These are phyloP conservation scores for Chrysosphaeria jannelii DNA, from an alignment of 2,329 filamentous ascomycete genomes.

Conservation along the genomic window DNA sequence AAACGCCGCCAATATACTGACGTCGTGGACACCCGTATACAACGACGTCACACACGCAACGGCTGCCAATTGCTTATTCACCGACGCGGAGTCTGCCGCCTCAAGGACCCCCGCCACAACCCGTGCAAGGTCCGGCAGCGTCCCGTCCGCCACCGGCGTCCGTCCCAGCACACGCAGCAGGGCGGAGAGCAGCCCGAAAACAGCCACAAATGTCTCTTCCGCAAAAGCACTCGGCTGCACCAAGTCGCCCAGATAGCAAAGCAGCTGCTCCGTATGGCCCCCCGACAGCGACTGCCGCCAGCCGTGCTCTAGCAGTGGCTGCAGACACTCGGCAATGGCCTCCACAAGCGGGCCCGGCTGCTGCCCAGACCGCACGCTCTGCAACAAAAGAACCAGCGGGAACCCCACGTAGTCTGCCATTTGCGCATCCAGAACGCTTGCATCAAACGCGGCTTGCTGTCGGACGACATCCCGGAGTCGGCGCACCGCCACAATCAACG, in stretches of 20 bases:
- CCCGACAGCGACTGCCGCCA: constrained; percentile 49
- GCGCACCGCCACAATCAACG: constrained; percentile 15
- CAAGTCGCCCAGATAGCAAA: too few relatives aligned
- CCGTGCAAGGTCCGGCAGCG: constrained; percentile 55
- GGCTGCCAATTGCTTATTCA: constrained; percentile 41
- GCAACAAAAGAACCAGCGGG: constrained; percentile 63
- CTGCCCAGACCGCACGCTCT: constrained; percentile 37
- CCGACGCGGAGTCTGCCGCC: constrained; percentile 29
- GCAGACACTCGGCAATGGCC: constrained; percentile 42
- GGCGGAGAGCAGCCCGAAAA: constrained; percentile 36
- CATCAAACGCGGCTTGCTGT: constrained; percentile 13
- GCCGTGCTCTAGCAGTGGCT: constrained; percentile 41
- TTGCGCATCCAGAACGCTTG: constrained; percentile 37
- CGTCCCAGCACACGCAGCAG: constrained; percentile 29
- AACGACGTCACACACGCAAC: constrained; percentile 31
- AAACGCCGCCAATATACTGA: constrained; percentile 53
- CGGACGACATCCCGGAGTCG: constrained; percentile 17
- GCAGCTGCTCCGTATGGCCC: too few relatives aligned
- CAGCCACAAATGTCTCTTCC: constrained; percentile 47
- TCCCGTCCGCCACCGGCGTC: constrained; percentile 19
- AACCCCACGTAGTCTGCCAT: constrained; percentile 90
- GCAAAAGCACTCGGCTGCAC: constrained; percentile 7
- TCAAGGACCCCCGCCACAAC: constrained; percentile 56
- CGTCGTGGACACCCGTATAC: constrained; percentile 33
- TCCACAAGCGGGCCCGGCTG: constrained; percentile 48